These are phyloP conservation scores for Scolecobasidium constrictum DNA, from an alignment of 2,329 filamentous ascomycete genomes.

Conservation along the genomic window DNA sequence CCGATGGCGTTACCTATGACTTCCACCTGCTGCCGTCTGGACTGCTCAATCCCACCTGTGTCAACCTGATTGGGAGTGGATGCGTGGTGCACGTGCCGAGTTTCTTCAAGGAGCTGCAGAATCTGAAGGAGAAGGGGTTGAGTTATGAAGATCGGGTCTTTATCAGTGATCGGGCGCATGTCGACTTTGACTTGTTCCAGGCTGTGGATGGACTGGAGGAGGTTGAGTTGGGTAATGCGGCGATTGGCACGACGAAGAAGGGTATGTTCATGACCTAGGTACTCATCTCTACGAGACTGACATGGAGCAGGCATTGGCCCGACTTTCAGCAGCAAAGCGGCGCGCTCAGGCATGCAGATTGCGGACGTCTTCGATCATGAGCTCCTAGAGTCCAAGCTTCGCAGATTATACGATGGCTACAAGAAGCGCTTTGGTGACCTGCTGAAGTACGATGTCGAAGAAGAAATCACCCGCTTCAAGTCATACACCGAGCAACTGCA, in stretches of 20 bases:
- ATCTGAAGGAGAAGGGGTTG: conserved; percentile 50
- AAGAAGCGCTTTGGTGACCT: conserved; percentile 59
- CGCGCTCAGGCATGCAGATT: conserved; percentile 55
- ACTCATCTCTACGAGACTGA: not conserved
- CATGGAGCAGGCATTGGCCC: conserved; percentile 25
- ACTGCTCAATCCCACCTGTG: conserved; percentile 57
- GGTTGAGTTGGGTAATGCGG: conserved; percentile 38
- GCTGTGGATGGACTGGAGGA: conserved; percentile 52
- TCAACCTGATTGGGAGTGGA: conserved; percentile 57
- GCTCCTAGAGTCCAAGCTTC: conserved; percentile 55
- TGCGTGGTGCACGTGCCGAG: conserved; percentile 58
- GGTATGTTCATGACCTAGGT: no score
- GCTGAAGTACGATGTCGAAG: conserved; percentile 56
- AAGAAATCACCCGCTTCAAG: conserved; percentile 54
- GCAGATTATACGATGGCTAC: conserved; percentile 50
- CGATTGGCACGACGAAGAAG: conserved; percentile 41
- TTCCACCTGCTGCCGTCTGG: conserved; percentile 43
- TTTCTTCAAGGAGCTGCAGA: conserved; percentile 56
- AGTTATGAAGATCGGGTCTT: conserved; percentile 46
- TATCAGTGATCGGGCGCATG: conserved; percentile 50
- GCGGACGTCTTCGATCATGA: conserved; percentile 57
- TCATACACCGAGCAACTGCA: conserved; percentile 46
- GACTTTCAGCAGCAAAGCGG: conserved; percentile 52
- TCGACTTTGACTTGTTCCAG: conserved; percentile 55
- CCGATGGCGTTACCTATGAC: conserved; percentile 35